Base-by-base conservation (phyloP, 2,329 filamentous ascomycete genomes). In the Diaporthe sp. region DNA sequence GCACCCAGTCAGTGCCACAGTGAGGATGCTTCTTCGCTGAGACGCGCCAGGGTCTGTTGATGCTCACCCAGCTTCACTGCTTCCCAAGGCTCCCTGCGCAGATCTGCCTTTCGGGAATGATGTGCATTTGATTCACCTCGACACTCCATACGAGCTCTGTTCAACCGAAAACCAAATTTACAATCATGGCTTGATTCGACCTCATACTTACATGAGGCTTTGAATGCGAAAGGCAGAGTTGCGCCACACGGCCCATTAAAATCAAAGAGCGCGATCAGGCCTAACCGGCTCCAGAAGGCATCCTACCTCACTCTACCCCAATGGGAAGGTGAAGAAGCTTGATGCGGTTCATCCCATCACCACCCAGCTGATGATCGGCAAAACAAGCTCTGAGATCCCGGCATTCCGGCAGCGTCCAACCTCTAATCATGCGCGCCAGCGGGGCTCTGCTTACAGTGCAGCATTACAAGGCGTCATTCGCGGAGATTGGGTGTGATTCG, bases 271-370 rank as follows among this genome's bases (percentile, higher is more conserved):
- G 30, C 27, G 22, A 1, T 15, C 44, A 39, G 27, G 32, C n/a
- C 27, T 39, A 71, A 17, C 13, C 56, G 56, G 58, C 69, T n/a
- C 58, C 69, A 61, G 56, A 61, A 61, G 47, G 44, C 58, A 59
- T 53, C 44, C 70, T 7, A 71, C 56, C 47, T 55, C 32, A 63
- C 44, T 13, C n/a, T 27, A n/a, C 70, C 70, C 30, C 58, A 53
- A 53, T 25, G 35, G 70, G 70, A 63, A 71, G 70, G 70, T 63
- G 10, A 71, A 30, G 13, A 59, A 53, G 42, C 58, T 58, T 58
- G 51, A 44, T 17, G 39, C 30, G 6, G 47, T 55, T 68, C 47
- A 68, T 68, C 63, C 63, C 44, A 51, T 66, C 44, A 63, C 35
- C n/a, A 30, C 55, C 25, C 56, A 53, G 32, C 69, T 30, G 53